These are phyloP conservation scores for Neofusicoccum sp. DNA, from an alignment of 2,329 filamentous ascomycete genomes.

Conservation along the genomic window DNA sequence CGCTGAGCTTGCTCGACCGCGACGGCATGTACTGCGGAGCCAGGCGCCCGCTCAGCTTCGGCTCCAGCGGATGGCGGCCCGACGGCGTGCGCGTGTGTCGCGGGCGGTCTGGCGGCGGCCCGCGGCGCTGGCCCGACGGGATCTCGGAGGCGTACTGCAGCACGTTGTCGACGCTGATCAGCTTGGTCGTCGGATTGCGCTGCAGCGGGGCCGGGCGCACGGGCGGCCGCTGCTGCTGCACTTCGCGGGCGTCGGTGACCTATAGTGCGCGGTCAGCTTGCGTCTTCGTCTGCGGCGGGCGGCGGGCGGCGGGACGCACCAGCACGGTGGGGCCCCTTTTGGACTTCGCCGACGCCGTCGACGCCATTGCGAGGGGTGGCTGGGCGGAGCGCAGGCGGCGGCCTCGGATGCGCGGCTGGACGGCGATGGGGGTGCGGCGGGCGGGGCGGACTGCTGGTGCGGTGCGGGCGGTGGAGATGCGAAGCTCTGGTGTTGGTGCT, in stretches of 20 bases:
- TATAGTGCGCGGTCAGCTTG: conserved; percentile 28
- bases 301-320: conserved; percentile 45
- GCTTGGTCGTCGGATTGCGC: conserved; percentile 58
- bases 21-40: conserved; percentile 70
- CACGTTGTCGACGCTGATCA: conserved; percentile 90
- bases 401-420: not conserved
- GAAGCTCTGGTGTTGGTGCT: not conserved
- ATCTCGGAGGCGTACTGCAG: conserved; percentile 94
- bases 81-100: conserved; percentile 52
- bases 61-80: conserved; percentile 55
- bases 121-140: conserved; percentile 86
- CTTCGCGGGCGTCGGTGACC: conserved; percentile 62
- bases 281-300: conserved; percentile 3
- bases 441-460: not conserved
- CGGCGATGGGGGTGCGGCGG: not conserved
- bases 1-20: conserved; percentile 89
- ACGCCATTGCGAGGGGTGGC: conserved; percentile 11
- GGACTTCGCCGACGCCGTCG: conserved; percentile 22
- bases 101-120: conserved; percentile 59
- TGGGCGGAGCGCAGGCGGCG: not conserved
- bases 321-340: conserved; percentile 65
- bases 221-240: conserved; percentile 32
- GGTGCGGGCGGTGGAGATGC: not conserved
- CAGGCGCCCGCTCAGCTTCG: conserved; percentile 59
- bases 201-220: conserved; percentile 40